Conservation (phyloP, 768 basidiomycete species). For the Termitomyces sp. region DNA sequence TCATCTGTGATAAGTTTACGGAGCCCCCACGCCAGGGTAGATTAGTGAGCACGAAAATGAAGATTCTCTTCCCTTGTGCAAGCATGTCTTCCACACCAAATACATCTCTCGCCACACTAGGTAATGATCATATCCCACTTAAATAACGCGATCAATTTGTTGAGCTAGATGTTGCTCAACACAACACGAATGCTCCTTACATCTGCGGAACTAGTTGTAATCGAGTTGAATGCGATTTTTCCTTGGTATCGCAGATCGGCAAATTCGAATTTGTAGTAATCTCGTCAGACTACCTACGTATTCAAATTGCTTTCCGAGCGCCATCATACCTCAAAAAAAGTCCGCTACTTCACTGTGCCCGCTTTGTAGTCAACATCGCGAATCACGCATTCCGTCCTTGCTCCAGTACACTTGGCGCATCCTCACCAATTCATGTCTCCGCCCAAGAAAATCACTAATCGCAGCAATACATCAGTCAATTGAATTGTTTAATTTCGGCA, state of each 20-base stretch:
- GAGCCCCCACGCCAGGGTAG: too few relatives aligned
- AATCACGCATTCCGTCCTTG: slow-evolving; percentile 85
- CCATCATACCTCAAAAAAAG: too few relatives aligned
- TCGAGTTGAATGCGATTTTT: too few relatives aligned
- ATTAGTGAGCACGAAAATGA: too few relatives aligned
- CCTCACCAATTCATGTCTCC: slow-evolving; percentile 73
- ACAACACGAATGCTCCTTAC: background rate
- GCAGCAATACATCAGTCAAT: slow-evolving; percentile 2
- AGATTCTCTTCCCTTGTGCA: background rate
- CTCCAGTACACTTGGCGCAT: slow-evolving; percentile 78
- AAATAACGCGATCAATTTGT: background rate
- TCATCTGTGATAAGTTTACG: too few relatives aligned
- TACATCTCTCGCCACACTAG: background rate
- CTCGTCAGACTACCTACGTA: too few relatives aligned
- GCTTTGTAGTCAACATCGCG: slow-evolving; percentile 43
- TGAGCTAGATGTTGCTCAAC: background rate
- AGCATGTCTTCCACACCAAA: background rate
- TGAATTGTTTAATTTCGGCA: background rate
- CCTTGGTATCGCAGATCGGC: too few relatives aligned
- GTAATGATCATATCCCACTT: background rate
- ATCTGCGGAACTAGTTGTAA: background rate
- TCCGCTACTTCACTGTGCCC: background rate
- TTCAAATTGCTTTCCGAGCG: too few relatives aligned
- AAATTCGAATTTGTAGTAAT: too few relatives aligned
- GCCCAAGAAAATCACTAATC: slow-evolving; percentile 66